Conservation (phyloP, 805 yeast species). For the Wickerhamiella occidentalis region DNA sequence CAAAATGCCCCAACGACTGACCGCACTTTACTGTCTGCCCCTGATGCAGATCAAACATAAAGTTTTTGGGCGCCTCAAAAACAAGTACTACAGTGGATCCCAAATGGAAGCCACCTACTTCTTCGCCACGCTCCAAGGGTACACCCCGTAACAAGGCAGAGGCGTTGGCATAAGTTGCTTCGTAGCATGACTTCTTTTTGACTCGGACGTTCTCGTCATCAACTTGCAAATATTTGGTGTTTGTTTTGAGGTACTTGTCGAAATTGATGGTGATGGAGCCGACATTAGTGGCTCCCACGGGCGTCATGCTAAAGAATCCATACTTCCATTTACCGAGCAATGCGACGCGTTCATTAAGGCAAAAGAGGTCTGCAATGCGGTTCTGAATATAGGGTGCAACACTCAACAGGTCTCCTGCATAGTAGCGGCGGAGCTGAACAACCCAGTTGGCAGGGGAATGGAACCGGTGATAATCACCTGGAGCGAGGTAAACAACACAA, state of each 20-base stretch:
- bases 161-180: constrained; percentile 81
- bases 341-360: constrained; percentile 90
- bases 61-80: constrained; percentile 84
- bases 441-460: constrained; percentile 98
- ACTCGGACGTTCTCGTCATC: constrained; percentile 30
- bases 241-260: constrained; percentile 81
- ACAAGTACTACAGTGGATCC: constrained; percentile 96
- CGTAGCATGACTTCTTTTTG: constrained; percentile 74
- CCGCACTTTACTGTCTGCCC: constrained; percentile 85
- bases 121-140: constrained; percentile 83
- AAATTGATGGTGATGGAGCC: constrained; percentile 88
- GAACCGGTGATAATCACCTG: constrained; percentile 95
- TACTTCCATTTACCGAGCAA: constrained; percentile 90
- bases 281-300: constrained; percentile 98
- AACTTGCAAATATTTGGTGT: constrained; percentile 32
- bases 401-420: constrained; percentile 86
- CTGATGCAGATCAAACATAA: constrained; percentile 52
- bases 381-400: constrained; percentile 95
- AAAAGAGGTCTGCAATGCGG: constrained; percentile 73
- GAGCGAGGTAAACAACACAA: constrained; percentile 89
- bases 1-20: constrained; percentile 49
- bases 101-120: constrained; percentile 92
- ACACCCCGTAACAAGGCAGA: constrained; percentile 66
- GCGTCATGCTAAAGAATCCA: constrained; percentile 97
- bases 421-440: constrained; percentile 81